Base-by-base conservation (phyloP, 1,284 basidiomycete genomes). In the Trametes polyzona region DNA sequence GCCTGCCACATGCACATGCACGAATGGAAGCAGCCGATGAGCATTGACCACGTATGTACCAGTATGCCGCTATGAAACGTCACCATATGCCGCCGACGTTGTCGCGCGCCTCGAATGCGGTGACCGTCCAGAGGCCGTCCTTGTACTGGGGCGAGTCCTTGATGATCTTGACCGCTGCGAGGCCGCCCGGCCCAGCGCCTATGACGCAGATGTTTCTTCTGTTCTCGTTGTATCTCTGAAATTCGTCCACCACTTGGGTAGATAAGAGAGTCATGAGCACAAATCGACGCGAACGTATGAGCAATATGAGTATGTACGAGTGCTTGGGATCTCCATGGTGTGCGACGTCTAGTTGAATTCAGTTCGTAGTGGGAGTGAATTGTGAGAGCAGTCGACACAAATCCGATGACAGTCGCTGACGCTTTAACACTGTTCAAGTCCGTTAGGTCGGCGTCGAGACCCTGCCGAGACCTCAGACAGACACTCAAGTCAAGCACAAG, bases 41-140 rank as follows among this genome's bases (percentile, higher is more conserved):
- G 11, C 11, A n/a, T 26, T 5, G 3, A 26, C 21, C 21, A 3
- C 23, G 5, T 12, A 14, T n/a, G 40, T 6, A 9, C 8, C n/a
- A 37, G 7, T 6, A 4, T 2, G 8, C n/a, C n/a, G n/a, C n/a
- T n/a, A 39, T 19, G 32, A 32, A 32, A 37, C 64, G 78, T 53
- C 63, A 88, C 90, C 90, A 92, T 58, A 91, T 71, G 1, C 90
- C 90, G 11, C 90, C 90, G 14, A 90, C 71, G 46, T 80, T 77
- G 19, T 83, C 73, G 52, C 87, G 76, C 12, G 83, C 75, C 67
- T 92, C 90, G 55, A 83, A 89, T 0, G 76, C 81, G 12, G 74
- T 71, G 1, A 82, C 68, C 10, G 71, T 73, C 88, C 90, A 92
- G 16, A 73, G 58, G 0, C 84, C 84, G 19, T 72, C 65, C 66